Base-by-base conservation (phyloP, 164 flowering plant species). In the Warburgia ugandensis region DNA sequence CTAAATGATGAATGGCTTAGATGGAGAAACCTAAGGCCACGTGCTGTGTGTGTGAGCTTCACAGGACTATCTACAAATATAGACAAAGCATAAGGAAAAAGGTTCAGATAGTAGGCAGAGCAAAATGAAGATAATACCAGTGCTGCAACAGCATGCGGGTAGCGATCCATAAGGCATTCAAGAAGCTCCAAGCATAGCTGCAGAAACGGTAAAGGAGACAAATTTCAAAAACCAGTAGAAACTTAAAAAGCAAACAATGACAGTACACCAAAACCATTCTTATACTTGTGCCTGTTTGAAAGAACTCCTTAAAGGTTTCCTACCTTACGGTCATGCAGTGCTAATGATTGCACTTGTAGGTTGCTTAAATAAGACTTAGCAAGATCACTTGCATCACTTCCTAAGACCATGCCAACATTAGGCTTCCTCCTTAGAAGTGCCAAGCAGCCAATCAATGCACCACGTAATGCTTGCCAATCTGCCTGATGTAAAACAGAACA, bases 401-500 rank as follows among this genome's bases (percentile, higher is more conserved):
- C 56, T 22, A 65, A 59, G 29, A 86, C 80, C 58, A 43, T 61
- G n/a, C 87, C 92, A 57, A 37, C 73, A 65, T 55, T 55, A 46
- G 22, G 44, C 62, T 80, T 82, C 62, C 99, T 78, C 77, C 79
- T 77, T 71, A 84, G 19, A 44, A 92, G 73, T 31, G 86, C 87
- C 77, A 88, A 69, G 61, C 96, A 88, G 54, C 99, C 99, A 72
- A 88, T 75, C 71, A 92, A 78, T 12, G 95, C 87, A 57, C 99
- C 99, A 51, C 74, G 86, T 58, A 88, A 60, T 31, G 94, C 95
- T 69, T 69, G 89, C 99, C 99, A 92, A 70, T 92, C 99, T 88
- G 85, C 84, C 97, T 92, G 92, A 69, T 66, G 59, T 23, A 63
- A 61, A 59, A 45, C 58, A 10, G 36, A 56, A 33, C 58, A 68